Evolutionary conservation across 257 asterid genomes (phyloP).

Genomic region (Ocimum tenuiflorum): DNA sequence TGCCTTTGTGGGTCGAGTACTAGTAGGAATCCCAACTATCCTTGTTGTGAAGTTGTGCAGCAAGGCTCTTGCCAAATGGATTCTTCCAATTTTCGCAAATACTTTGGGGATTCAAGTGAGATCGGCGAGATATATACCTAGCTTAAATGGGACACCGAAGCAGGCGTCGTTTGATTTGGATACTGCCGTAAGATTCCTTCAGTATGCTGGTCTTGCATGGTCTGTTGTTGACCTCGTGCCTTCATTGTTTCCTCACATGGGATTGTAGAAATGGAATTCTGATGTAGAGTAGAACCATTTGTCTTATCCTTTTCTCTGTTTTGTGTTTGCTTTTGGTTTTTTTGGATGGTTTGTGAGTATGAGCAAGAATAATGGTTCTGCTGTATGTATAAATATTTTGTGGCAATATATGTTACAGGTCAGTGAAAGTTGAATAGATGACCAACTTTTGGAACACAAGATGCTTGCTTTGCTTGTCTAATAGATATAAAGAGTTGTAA

Average conservation of each 20-base stretch:
- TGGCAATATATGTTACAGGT: slow-evolving; percentile 9
- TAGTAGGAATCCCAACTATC: slow-evolving; percentile 80
- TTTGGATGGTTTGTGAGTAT: slow-evolving; percentile 11
- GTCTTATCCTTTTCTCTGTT: not conserved
- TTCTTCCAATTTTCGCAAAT: slow-evolving; percentile 74
- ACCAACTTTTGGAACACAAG: not conserved
- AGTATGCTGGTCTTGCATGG: slow-evolving; percentile 95
- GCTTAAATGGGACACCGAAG: slow-evolving; percentile 40
- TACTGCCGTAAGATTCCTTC: slow-evolving; percentile 89
- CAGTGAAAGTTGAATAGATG: slow-evolving; percentile 11
- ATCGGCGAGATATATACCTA: slow-evolving; percentile 70
- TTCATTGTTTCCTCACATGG: slow-evolving; percentile 48
- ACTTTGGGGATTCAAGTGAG: slow-evolving; percentile 74
- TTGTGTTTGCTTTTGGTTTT: not conserved
- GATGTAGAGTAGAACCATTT: slow-evolving; percentile 2
- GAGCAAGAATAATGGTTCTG: slow-evolving; percentile 11
- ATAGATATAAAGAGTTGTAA: no score
- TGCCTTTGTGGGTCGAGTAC: slow-evolving; percentile 59
- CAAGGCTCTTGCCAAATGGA: slow-evolving; percentile 89
- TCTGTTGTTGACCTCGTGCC: slow-evolving; percentile 96
- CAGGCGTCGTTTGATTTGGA: slow-evolving; percentile 72
- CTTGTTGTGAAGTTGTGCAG: slow-evolving; percentile 80
- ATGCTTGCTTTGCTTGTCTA: not conserved
- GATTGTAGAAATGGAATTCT: slow-evolving; percentile 38
- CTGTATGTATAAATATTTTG: slow-evolving; percentile 20